Conservation (phyloP, 176 grass and related monocot species). For the Zea luxurians region DNA sequence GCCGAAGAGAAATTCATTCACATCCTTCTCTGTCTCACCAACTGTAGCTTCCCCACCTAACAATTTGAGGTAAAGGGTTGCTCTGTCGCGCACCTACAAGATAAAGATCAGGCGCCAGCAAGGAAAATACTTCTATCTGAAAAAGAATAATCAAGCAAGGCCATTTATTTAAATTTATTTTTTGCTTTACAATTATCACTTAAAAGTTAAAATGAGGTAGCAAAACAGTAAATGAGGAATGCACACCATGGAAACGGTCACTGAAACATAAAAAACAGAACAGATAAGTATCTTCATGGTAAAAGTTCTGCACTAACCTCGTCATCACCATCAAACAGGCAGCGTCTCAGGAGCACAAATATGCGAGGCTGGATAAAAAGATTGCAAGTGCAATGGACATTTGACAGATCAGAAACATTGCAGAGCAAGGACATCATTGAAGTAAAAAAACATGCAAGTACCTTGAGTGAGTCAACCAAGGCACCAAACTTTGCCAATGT, state of each 20-base stretch:
- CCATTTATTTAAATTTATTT: constrained; percentile 9
- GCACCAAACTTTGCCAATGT: constrained; percentile 96
- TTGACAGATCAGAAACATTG: neutral
- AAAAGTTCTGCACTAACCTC: constrained; percentile 59
- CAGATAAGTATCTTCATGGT: constrained; percentile 7
- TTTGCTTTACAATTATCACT: neutral
- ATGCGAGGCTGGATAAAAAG: constrained; percentile 85
- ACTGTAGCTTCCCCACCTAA: constrained; percentile 66
- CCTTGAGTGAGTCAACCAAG: constrained; percentile 91
- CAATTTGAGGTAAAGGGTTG: constrained; percentile 83
- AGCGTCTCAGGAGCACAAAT: constrained; percentile 91
- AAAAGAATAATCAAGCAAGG: neutral
- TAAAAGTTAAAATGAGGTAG: constrained; percentile 33
- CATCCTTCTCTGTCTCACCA: constrained; percentile 78
- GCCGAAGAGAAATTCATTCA: constrained; percentile 85
- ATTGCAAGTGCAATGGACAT: constrained; percentile 8
- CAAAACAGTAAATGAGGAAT: neutral
- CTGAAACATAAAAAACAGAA: constrained; percentile 4
- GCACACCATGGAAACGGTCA: neutral
- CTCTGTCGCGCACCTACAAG: constrained; percentile 85
- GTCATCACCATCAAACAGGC: constrained; percentile 97
- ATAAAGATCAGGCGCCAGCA: constrained; percentile 19
- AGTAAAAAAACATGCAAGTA: constrained; percentile 35
- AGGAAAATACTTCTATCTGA: neutral
- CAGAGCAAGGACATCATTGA: constrained; percentile 15